Percentiles rank a stretch among this genome's conserved stretches.
Evolutionary conservation across 768 basidiomycete genomes (phyloP).

Genomic region (Tricholoma bakamatsutake): DNA sequence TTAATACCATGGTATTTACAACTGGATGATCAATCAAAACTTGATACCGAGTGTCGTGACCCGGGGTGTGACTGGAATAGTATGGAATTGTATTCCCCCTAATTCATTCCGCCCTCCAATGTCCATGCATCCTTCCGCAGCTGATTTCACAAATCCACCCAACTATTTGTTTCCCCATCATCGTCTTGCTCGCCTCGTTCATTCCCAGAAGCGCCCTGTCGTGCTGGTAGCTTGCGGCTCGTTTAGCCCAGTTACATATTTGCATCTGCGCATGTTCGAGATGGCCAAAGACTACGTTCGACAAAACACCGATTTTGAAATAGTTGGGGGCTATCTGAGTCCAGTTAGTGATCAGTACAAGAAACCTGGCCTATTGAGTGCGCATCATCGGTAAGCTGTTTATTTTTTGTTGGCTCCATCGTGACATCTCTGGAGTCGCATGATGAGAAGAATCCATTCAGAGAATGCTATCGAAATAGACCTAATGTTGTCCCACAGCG

Average conservation of each 20-base stretch:
- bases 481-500: slow-evolving; percentile 37
- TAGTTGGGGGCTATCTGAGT: slow-evolving; percentile 93
- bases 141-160: slow-evolving; percentile 56
- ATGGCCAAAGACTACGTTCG: slow-evolving; percentile 97
- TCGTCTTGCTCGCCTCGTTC: slow-evolving; percentile 54
- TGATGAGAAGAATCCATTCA: slow-evolving; percentile 6
- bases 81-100: slow-evolving; percentile 1
- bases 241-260: slow-evolving; percentile 97
- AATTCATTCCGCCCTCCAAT: slow-evolving; percentile 16
- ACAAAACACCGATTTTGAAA: slow-evolving; percentile 88
- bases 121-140: slow-evolving; percentile 25
- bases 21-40: neutral
- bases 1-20: neutral
- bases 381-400: slow-evolving; percentile 73
- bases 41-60: neutral
- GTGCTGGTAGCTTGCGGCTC: slow-evolving; percentile 96
- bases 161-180: slow-evolving; percentile 65
- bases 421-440: neutral
- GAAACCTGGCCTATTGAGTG: slow-evolving; percentile 89
- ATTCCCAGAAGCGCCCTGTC: slow-evolving; percentile 72
- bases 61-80: neutral
- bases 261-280: slow-evolving; percentile 98
- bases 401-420: slow-evolving; percentile 4
- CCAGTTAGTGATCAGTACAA: slow-evolving; percentile 96
- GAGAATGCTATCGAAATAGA: slow-evolving; percentile 1